These are phyloP conservation scores for Iris pallida DNA, from an alignment of 116 monocot genomes.

Conservation along the genomic window DNA sequence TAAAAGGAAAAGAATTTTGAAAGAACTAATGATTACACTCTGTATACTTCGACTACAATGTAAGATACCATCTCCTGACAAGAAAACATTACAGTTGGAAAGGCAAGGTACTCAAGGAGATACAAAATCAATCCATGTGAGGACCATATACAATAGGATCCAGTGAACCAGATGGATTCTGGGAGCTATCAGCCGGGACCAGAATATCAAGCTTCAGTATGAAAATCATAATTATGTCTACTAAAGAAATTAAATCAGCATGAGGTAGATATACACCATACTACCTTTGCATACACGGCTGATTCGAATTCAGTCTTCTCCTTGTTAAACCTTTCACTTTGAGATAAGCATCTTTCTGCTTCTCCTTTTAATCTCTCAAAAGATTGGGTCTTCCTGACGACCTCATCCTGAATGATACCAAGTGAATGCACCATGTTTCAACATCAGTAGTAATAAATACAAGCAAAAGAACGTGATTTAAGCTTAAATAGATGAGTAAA, in stretches of 20 bases:
- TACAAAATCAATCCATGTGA: background rate
- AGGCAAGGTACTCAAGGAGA: background rate
- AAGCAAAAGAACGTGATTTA: too few species aligned
- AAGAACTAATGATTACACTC: too few species aligned
- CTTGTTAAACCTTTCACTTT: constrained; percentile 62
- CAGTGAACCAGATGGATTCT: background rate
- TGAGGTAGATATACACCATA: background rate
- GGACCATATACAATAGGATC: background rate
- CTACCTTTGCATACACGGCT: constrained; percentile 71
- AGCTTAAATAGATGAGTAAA: too few species aligned
- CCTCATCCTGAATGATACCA: constrained; percentile 60
- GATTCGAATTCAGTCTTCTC: constrained; percentile 80
- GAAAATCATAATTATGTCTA: background rate
- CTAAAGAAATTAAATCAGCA: background rate
- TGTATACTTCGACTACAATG: too few species aligned
- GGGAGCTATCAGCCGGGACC: background rate
- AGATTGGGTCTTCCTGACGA: constrained; percentile 65
- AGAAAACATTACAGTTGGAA: background rate
- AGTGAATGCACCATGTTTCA: background rate
- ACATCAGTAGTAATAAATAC: too few species aligned
- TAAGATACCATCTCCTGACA: background rate
- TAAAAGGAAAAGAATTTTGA: too few species aligned
- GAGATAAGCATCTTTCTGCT: constrained; percentile 78
- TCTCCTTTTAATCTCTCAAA: constrained; percentile 71
- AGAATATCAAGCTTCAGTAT: background rate